Evolutionary conservation across 495 filamentous ascomycete genomes (phyloP).

Genomic region (Cercophora samala): DNA sequence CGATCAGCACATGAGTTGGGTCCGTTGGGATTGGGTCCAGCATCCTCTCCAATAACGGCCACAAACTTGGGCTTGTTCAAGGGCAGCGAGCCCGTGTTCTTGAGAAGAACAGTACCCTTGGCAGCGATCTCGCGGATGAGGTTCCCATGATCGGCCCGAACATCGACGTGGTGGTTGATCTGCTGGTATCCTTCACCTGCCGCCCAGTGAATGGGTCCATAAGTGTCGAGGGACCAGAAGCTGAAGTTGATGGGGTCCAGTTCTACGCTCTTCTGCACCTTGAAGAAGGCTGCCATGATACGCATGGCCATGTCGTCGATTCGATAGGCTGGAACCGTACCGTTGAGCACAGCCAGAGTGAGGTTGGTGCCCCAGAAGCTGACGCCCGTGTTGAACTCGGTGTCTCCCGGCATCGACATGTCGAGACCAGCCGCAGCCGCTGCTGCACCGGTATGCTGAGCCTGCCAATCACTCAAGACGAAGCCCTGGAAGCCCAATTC

Average conservation of each 20-base stretch:
- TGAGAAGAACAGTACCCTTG: slow-evolving; percentile 80
- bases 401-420: slow-evolving; percentile 95
- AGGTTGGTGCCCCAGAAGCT: slow-evolving; percentile 88
- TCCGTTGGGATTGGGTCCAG: slow-evolving; percentile 69
- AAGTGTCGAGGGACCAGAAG: slow-evolving; percentile 78
- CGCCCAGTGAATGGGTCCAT: slow-evolving; percentile 61
- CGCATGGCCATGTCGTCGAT: slow-evolving; percentile 89
- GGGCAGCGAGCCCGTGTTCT: slow-evolving; percentile 77
- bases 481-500: slow-evolving; percentile 96
- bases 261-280: slow-evolving; percentile 65
- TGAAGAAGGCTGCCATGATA: slow-evolving; percentile 92
- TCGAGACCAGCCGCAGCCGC: slow-evolving; percentile 82
- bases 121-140: slow-evolving; percentile 72
- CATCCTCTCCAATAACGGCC: slow-evolving; percentile 83
- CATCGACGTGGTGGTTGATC: slow-evolving; percentile 84
- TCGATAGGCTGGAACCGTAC: slow-evolving; percentile 85
- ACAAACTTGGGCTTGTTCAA: slow-evolving; percentile 71
- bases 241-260: slow-evolving; percentile 76
- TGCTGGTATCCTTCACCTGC: slow-evolving; percentile 58
- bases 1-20: slow-evolving; percentile 82
- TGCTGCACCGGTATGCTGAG: slow-evolving; percentile 79
- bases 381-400: slow-evolving; percentile 63
- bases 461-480: slow-evolving; percentile 85
- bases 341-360: slow-evolving; percentile 79
- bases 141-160: slow-evolving; percentile 67